Conservation (phyloP, 2,329 filamentous ascomycete genomes). For the Nothophoma quercina region DNA sequence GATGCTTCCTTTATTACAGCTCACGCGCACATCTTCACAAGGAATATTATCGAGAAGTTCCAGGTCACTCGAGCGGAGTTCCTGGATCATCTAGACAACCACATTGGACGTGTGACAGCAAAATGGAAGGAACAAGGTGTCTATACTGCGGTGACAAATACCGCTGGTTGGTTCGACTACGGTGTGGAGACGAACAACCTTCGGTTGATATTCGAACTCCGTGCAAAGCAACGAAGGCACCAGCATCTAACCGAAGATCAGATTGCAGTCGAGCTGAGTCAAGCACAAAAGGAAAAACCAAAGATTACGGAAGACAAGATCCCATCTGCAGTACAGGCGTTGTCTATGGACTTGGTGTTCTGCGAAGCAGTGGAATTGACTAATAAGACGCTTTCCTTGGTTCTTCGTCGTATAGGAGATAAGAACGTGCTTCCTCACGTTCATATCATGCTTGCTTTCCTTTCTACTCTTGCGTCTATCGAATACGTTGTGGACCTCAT, state of each 20-base stretch:
- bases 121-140: constrained; percentile 66
- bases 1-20: constrained; percentile 70
- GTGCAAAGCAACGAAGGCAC: constrained; percentile 1
- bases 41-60: constrained; percentile 58
- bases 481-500: constrained; percentile 42
- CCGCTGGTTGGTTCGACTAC: constrained; percentile 62
- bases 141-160: constrained; percentile 65
- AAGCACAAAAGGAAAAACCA: neutral
- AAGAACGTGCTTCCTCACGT: constrained; percentile 68
- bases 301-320: constrained; percentile 29
- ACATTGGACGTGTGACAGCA: constrained; percentile 62
- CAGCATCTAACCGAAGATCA: constrained; percentile 23
- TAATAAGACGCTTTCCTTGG: constrained; percentile 55
- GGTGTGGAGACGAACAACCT: constrained; percentile 56
- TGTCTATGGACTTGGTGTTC: constrained; percentile 34
- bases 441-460: constrained; percentile 68
- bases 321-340: constrained; percentile 21
- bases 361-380: constrained; percentile 52
- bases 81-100: constrained; percentile 60
- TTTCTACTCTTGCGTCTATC: constrained; percentile 55
- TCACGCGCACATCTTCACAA: constrained; percentile 70
- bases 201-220: constrained; percentile 35
- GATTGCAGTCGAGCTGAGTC: neutral
- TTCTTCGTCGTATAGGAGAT: constrained; percentile 63
- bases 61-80: constrained; percentile 59